Evolutionary conservation across 495 filamentous ascomycete species (phyloP), one percentile per base, ranked within the genome.

Genomic region (Xylaria intraflava): DNA sequence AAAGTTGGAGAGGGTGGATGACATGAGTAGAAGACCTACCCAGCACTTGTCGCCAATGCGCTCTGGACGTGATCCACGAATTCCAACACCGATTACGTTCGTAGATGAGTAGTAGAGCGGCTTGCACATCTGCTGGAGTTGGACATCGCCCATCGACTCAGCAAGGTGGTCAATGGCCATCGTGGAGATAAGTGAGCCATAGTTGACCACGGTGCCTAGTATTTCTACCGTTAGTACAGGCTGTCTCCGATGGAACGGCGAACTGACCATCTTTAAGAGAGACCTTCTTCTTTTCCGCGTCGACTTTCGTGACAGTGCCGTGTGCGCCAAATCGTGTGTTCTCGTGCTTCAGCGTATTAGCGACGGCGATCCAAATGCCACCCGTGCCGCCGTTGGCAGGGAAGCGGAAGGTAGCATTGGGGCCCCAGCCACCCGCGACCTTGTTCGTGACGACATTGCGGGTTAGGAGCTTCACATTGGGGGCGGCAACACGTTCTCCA

Each of bases 41-140:
- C 93, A 98, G 84, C 93, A 98, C 79, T 98, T 98, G 77, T 98
- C 93, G 44, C 93, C 93, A 59, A 98, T 98, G 57, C 89, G 84
- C 69, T 94, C 87, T 14, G 93, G 93, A 51, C 93, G 89, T 57
- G 77, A 76, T 58, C 93, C 93, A 66, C 93, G 89, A 66, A 98
- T 77, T 72, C 93, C 93, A 56, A 98, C 86, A 68, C 93, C 93
- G 59, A 98, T 87, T 61, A 98, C 90, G 75, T 98, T 92, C 51
- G 93, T 98, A 59, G 86, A 85, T 35, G 90, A 94, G 78, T 92
- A 96, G 82, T 84, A 95, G 61, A 96, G 85, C 57, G 83, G 81
- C 78, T 93, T 95, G 76, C 81, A 88, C 55, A 92, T 80, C 51
- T 75, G 71, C 46, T 86, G 72, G 40, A 96, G 78, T 70, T 90